Percentiles rank a stretch among this genome's conserved stretches.
phyloP scores from a whole-genome alignment of 495 filamentous ascomycete species.

The Copromyces sp. region DNA sequence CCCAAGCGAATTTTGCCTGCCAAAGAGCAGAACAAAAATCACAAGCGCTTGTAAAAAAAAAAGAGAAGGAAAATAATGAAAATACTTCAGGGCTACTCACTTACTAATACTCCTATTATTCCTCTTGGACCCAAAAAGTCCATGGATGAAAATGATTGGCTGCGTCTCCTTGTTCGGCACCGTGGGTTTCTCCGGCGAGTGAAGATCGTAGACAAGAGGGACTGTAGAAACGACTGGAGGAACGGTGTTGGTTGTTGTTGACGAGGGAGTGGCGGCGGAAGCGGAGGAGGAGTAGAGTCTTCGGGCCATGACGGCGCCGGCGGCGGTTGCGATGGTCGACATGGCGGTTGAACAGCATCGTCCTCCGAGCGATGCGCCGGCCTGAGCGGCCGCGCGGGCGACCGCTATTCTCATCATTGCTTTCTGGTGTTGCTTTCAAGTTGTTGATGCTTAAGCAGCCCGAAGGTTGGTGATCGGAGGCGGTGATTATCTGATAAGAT shows the following conservation, averaged over 20 bases:
- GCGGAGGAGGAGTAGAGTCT: neutral
- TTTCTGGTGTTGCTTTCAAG: neutral
- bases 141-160: slow-evolving; percentile 85
- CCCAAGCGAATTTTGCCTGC: neutral
- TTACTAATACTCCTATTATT: slow-evolving; percentile 95
- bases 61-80: no score
- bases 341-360: neutral
- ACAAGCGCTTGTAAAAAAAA: neutral
- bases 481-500: neutral
- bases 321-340: neutral
- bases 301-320: neutral
- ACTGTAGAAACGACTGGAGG: slow-evolving; percentile 18
- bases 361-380: neutral
- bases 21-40: neutral
- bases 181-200: slow-evolving; percentile 36
- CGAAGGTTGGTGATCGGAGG: no score
- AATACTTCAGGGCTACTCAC: slow-evolving; percentile 43
- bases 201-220: slow-evolving; percentile 48
- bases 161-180: slow-evolving; percentile 31
- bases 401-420: neutral
- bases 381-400: neutral
- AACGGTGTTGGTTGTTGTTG: neutral
- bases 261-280: neutral
- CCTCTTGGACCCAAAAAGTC: slow-evolving; percentile 90
- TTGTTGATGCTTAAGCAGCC: neutral